phyloP scores from a whole-genome alignment of 768 basidiomycete genomes.

The Pisolithus microcarpus region DNA sequence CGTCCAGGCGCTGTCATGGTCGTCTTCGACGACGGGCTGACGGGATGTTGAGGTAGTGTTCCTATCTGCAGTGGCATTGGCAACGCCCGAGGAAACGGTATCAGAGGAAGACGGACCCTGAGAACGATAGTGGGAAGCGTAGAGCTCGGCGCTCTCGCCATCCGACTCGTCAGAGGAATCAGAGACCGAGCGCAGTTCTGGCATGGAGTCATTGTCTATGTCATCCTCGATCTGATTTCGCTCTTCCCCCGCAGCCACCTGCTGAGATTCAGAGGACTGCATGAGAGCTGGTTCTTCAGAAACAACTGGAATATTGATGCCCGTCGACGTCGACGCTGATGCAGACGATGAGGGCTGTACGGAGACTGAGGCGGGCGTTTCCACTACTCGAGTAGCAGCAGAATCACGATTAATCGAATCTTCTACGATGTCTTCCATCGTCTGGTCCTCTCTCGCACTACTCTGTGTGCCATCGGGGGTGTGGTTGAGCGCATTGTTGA shows the following conservation, averaged over 20 bases:
- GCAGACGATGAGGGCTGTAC: conserved; percentile 2
- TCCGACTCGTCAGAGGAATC: conserved; percentile 33
- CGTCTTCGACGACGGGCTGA: conserved; percentile 20
- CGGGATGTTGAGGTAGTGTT: conserved; percentile 18
- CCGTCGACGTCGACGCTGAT: not conserved
- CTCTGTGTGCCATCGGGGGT: conserved; percentile 4
- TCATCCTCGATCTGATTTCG: conserved; percentile 20
- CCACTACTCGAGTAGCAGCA: not conserved
- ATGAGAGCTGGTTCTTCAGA: not conserved
- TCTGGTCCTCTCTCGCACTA: not conserved
- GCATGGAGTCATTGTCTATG: conserved; percentile 31
- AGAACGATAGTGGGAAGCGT: not conserved
- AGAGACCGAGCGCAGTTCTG: conserved; percentile 33
- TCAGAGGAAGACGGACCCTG: not conserved
- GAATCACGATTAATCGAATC: conserved; percentile 4
- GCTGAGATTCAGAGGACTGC: not conserved
- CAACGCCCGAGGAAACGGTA: too few relatives aligned
- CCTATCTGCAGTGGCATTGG: conserved; percentile 16
- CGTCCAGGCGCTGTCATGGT: conserved; percentile 22
- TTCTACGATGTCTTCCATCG: not conserved
- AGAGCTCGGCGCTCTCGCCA: conserved; percentile 13
- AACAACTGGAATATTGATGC: conserved; percentile 5
- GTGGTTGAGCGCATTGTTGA: conserved; percentile 25
- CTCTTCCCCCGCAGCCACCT: not conserved
- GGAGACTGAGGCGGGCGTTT: not conserved